Percentiles rank a stretch among this genome's conserved stretches.
These are phyloP conservation scores for Ulvella scutata DNA, from an alignment of 139 green algal species.

Conservation along the genomic window DNA sequence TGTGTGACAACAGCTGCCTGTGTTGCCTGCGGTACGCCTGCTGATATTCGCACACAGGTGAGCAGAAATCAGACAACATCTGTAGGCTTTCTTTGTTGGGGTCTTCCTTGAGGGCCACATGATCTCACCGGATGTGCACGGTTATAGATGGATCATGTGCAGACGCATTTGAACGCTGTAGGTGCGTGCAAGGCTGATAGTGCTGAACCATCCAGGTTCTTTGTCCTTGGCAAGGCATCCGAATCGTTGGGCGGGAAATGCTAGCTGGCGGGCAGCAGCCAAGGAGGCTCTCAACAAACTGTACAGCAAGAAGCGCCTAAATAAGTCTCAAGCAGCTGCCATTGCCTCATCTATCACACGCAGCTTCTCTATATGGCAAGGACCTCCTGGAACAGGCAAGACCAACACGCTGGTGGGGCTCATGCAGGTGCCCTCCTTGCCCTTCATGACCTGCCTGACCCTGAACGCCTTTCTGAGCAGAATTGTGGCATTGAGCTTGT, in stretches of 20 bases:
- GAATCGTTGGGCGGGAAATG: not conserved
- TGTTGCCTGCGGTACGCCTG: no score
- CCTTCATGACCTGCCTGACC: not conserved
- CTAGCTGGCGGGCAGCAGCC: not conserved
- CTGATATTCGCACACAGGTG: not conserved
- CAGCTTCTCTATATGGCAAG: not conserved
- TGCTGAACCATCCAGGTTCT: not conserved
- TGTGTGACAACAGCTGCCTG: not conserved
- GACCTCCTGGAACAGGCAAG: not conserved
- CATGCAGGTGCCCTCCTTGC: not conserved
- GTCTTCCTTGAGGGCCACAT: not conserved
- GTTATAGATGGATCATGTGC: not conserved
- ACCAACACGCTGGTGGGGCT: not conserved
- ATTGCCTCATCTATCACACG: not conserved
- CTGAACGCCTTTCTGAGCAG: not conserved
- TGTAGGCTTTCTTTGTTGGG: not conserved
- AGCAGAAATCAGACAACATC: not conserved
- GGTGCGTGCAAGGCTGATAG: not conserved
- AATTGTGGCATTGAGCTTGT: no score
- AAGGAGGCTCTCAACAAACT: not conserved
- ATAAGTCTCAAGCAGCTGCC: not conserved
- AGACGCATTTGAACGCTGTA: not conserved
- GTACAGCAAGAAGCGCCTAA: not conserved
- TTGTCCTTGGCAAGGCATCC: not conserved
- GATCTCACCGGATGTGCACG: not conserved